phyloP scores from a whole-genome alignment of 352 stramenopile species.

The Globisporangium nagaii region DNA sequence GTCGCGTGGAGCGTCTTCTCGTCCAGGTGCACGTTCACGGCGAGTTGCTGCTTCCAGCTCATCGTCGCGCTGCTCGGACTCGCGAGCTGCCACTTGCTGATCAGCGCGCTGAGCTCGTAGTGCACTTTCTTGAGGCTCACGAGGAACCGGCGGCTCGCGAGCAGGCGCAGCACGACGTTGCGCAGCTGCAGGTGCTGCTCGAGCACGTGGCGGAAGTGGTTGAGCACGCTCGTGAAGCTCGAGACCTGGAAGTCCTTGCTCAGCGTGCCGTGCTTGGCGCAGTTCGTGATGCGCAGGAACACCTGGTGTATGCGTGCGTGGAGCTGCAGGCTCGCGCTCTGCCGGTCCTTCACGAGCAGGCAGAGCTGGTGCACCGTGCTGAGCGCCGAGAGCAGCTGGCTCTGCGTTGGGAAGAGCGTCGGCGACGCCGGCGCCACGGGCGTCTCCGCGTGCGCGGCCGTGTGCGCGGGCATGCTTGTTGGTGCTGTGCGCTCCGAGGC shows the following conservation, averaged over 20 bases:
- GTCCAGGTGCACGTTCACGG: conserved; percentile 42
- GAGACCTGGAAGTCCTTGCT: conserved; percentile 19
- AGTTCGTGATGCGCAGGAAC: conserved; percentile 35
- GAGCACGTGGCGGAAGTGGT: conserved; percentile 30
- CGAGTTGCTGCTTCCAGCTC: conserved; percentile 44
- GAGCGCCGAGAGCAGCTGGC: conserved; percentile 30
- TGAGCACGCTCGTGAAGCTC: conserved; percentile 38
- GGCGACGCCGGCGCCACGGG: neutral
- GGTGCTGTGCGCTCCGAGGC: no score
- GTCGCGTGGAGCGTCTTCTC: conserved; percentile 54
- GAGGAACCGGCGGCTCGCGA: conserved; percentile 41
- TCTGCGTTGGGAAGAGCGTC: conserved; percentile 22
- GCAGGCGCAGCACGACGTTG: conserved; percentile 27
- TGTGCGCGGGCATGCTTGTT: conserved; percentile 1
- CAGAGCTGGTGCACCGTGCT: conserved; percentile 34
- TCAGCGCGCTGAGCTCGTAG: conserved; percentile 30
- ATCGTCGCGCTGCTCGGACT: conserved; percentile 25
- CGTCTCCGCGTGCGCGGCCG: neutral
- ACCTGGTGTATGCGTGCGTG: conserved; percentile 43
- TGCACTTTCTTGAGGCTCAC: conserved; percentile 30
- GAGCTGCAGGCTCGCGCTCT: conserved; percentile 34
- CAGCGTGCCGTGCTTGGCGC: conserved; percentile 20
- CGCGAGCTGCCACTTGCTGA: conserved; percentile 23
- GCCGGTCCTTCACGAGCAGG: conserved; percentile 35
- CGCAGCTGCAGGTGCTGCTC: conserved; percentile 36